These are phyloP conservation scores for Boletus fagicola DNA, from an alignment of 768 basidiomycete species.

Conservation along the genomic window DNA sequence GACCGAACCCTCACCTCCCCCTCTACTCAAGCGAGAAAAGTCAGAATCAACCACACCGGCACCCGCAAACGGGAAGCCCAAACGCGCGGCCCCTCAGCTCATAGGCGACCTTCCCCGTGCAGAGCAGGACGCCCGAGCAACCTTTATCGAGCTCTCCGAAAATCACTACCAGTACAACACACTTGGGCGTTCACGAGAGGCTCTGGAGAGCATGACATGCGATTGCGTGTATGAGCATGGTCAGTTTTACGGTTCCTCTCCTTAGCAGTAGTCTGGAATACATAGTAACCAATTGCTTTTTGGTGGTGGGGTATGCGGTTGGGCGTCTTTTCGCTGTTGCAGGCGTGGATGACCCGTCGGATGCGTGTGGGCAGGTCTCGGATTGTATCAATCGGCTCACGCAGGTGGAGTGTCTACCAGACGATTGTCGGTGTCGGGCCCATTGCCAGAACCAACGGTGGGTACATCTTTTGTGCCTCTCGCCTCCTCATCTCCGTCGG, in stretches of 20 bases:
- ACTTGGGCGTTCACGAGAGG: slow-evolving; percentile 84
- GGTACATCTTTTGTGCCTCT: slow-evolving; percentile 7
- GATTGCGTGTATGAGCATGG: slow-evolving; percentile 85
- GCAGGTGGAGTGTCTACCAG: slow-evolving; percentile 92
- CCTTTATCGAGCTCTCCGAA: slow-evolving; percentile 68
- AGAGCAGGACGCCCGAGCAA: slow-evolving; percentile 64
- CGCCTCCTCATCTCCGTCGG: not conserved
- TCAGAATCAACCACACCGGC: slow-evolving; percentile 38
- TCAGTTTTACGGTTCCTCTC: slow-evolving; percentile 44
- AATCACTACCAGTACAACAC: slow-evolving; percentile 88
- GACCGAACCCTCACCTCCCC: slow-evolving; percentile 34
- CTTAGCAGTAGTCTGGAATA: slow-evolving; percentile 28
- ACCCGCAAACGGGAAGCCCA: slow-evolving; percentile 35
- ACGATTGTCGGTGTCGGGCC: slow-evolving; percentile 79
- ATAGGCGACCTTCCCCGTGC: slow-evolving; percentile 81
- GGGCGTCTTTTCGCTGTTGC: slow-evolving; percentile 28
- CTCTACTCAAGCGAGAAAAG: slow-evolving; percentile 31
- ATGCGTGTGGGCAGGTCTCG: slow-evolving; percentile 81
- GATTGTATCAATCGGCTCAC: slow-evolving; percentile 98
- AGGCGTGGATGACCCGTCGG: slow-evolving; percentile 60
- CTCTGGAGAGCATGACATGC: slow-evolving; percentile 91
- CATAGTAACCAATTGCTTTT: slow-evolving; percentile 28
- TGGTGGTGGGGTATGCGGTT: slow-evolving; percentile 10
- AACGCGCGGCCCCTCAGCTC: slow-evolving; percentile 54
- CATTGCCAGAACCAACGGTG: slow-evolving; percentile 95